These are phyloP conservation scores for Salix koriyanagi DNA, from an alignment of 345 rosid species.

Conservation along the genomic window DNA sequence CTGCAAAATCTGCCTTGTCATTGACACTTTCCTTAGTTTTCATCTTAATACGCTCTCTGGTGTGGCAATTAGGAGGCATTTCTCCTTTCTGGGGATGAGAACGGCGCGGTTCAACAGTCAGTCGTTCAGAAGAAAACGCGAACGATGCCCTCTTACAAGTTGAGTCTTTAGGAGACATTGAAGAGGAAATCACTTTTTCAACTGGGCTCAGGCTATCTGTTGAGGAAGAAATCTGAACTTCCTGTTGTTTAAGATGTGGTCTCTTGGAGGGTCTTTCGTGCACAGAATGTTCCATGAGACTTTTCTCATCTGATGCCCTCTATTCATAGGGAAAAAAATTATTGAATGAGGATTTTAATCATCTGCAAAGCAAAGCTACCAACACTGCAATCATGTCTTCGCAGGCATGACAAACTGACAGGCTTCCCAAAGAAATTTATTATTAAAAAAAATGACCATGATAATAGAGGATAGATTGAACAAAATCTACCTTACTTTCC, in stretches of 20 bases:
- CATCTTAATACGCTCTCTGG: slow-evolving; percentile 10
- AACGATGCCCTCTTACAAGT: slow-evolving; percentile 8
- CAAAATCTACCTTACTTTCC: slow-evolving; percentile 31
- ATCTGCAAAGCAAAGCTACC: neutral
- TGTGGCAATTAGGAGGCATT: neutral
- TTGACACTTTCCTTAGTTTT: neutral
- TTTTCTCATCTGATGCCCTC: slow-evolving; percentile 19
- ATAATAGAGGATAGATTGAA: neutral
- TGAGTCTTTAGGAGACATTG: neutral
- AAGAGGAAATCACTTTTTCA: neutral
- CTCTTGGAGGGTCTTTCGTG: slow-evolving; percentile 30
- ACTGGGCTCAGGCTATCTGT: slow-evolving; percentile 6
- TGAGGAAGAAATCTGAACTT: slow-evolving; percentile 26
- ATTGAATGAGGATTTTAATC: neutral
- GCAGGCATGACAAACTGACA: too few species aligned
- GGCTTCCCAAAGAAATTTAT: neutral
- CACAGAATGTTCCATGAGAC: neutral
- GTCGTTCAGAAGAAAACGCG: neutral
- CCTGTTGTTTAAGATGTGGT: slow-evolving; percentile 13
- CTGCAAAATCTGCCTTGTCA: neutral
- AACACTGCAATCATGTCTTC: too few species aligned
- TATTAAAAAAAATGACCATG: neutral
- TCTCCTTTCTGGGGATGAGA: neutral
- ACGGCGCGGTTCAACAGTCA: neutral
- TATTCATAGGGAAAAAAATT: neutral